Base-by-base conservation (phyloP, 1,284 basidiomycete species). In the Moesziomyces globuligerus region DNA sequence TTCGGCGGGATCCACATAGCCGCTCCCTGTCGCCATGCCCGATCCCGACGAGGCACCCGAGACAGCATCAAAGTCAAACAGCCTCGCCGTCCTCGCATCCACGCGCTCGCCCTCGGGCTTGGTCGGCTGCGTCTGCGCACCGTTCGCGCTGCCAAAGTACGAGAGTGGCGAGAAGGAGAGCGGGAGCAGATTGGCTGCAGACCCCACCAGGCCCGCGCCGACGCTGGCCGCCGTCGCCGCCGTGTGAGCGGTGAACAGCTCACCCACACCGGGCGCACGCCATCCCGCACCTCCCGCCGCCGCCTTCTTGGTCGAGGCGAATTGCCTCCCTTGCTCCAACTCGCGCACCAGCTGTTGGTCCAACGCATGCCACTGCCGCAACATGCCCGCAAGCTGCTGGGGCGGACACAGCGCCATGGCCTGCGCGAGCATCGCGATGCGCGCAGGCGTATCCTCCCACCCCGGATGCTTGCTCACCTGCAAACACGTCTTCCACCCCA, bases 31-130 rank as follows among this genome's bases (percentile, higher is more conserved):
- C n/a, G 34, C 57, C 10, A 15, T 37, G 1, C 24, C 28, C 18
- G 32, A 26, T 9, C 23, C 28, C 7, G 17, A 3, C 1, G 42
- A 15, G 7, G 52, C 50, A 11, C 50, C 56, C 13, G 53, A 62
- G 18, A 53, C 51, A 3, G 7, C 23, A 24, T 57, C 67, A 23
- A 75, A 70, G 23, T 73, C 74, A 38, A 75, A 75, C 38, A 74
- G 43, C 13, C 36, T 50, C 0, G 74, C 74, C 1, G 60, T 68
- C 5, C 54, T 46, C 18, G 40, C 46, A 26, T 66, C 61, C 21
- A 65, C 55, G 2, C 10, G 29, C 20, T 23, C 41, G 17, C 10
- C 21, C 4, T 18, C 28, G n/a, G n/a, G n/a, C 15, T 7, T 13
- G 20, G 23, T 2, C 24, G 40, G 18, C 28, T 39, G 3, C 42